These are phyloP conservation scores for Leccinum imitatum DNA, from an alignment of 768 basidiomycete genomes.

Conservation along the genomic window DNA sequence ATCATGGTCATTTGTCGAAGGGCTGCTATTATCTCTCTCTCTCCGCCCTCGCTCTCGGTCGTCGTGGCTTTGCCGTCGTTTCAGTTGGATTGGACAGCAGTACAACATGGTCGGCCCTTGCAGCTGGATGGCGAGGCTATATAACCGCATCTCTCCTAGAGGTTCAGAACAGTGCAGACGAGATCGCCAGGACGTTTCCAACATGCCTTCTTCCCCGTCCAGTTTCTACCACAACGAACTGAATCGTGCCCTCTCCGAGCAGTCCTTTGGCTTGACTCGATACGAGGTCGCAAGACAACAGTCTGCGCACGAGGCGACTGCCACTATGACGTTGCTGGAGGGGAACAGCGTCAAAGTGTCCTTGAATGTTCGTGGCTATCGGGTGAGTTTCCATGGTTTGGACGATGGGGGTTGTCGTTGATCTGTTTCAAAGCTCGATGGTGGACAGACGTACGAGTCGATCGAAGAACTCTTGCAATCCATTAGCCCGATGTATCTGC, in stretches of 20 bases:
- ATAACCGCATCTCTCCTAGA: conserved; percentile 23
- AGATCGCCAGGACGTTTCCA: conserved; percentile 3
- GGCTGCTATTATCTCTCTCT: conserved; percentile 16
- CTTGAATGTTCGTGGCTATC: conserved; percentile 56
- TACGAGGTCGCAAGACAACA: conserved; percentile 41
- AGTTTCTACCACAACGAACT: conserved; percentile 49
- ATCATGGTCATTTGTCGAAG: conserved; percentile 23
- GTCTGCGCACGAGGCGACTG: conserved; percentile 48
- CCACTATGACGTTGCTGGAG: conserved; percentile 57
- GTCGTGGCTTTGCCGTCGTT: conserved; percentile 11
- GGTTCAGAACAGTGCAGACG: conserved; percentile 19
- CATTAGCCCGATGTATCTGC: conserved; percentile 53
- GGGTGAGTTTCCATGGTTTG: conserved; percentile 36
- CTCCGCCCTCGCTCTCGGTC: conserved; percentile 14
- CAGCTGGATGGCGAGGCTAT: conserved; percentile 28
- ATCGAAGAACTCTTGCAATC: conserved; percentile 57
- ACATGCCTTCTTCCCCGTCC: conserved; percentile 21
- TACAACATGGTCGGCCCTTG: conserved; percentile 27
- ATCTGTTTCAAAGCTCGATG: conserved; percentile 25
- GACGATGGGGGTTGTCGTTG: conserved; percentile 2
- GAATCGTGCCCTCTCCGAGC: conserved; percentile 52
- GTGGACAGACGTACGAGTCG: conserved; percentile 47
- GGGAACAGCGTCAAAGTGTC: conserved; percentile 46
- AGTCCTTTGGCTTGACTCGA: conserved; percentile 52
- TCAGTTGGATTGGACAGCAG: conserved; percentile 1